A percentile compares a stretch with the other conserved stretches of the same genome.
These are phyloP conservation scores for Sugiyamaella castrensis DNA, from an alignment of 1,139 yeast species.

Conservation along the genomic window DNA sequence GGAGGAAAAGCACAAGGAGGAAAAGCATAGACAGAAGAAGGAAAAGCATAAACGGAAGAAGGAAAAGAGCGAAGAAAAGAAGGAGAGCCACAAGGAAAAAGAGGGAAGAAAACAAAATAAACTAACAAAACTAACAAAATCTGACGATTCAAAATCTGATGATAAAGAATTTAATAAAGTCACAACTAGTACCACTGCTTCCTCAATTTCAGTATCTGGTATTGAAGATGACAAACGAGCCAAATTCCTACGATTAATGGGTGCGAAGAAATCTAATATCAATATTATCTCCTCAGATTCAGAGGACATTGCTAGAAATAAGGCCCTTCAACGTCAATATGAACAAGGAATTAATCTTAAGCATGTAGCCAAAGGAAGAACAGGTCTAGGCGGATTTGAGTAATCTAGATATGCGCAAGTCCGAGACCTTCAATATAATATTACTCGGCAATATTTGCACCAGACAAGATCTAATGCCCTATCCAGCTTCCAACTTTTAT, in stretches of 20 bases:
- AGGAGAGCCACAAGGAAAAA: constrained; percentile 3
- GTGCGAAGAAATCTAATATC: constrained; percentile 23
- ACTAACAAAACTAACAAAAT: background rate
- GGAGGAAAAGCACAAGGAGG: constrained; percentile 12
- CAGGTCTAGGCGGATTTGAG: constrained; percentile 25
- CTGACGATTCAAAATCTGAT: background rate
- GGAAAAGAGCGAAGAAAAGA: background rate
- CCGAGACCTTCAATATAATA: background rate
- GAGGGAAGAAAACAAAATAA: constrained; percentile 4
- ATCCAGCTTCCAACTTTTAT: background rate
- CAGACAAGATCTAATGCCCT: too few relatives aligned
- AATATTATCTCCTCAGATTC: constrained; percentile 15
- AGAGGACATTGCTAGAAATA: constrained; percentile 8
- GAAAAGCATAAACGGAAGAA: background rate
- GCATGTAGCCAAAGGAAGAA: constrained; percentile 16
- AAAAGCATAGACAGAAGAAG: constrained; percentile 5
- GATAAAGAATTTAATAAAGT: background rate
- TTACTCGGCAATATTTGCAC: too few relatives aligned
- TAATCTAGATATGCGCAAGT: constrained; percentile 5
- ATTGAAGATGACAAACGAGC: constrained; percentile 25
- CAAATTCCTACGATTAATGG: constrained; percentile 30
- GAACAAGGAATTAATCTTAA: constrained; percentile 26
- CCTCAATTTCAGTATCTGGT: constrained; percentile 25
- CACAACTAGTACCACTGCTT: background rate
- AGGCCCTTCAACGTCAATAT: constrained; percentile 25